phyloP scores from a whole-genome alignment of 2,329 filamentous ascomycete genomes.

The Penicillium sp. region DNA sequence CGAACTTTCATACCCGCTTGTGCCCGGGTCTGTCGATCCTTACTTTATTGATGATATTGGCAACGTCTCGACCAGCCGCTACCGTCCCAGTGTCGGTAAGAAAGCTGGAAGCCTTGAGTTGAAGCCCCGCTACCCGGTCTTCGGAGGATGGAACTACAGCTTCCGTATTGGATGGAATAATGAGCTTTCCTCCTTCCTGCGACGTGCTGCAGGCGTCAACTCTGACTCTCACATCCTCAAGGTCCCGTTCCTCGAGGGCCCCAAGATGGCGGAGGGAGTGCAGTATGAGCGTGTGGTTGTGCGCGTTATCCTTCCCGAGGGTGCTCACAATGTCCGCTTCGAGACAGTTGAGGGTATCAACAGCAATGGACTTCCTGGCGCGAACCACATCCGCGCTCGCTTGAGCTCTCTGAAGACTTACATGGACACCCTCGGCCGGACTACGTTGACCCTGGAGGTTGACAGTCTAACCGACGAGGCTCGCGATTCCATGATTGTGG shows the following conservation, averaged over 20 bases:
- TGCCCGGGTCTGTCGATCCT: conserved; percentile 73
- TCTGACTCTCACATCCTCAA: conserved; percentile 77
- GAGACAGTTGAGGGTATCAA: conserved; percentile 72
- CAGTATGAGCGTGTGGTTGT: conserved; percentile 79
- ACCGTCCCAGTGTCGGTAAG: conserved; percentile 53
- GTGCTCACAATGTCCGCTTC: conserved; percentile 58
- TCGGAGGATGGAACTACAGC: conserved; percentile 96
- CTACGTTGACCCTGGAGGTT: conserved; percentile 72
- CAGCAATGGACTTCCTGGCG: conserved; percentile 65
- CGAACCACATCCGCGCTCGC: conserved; percentile 50
- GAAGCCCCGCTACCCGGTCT: conserved; percentile 92
- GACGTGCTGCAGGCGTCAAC: conserved; percentile 51
- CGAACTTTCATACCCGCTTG: conserved; percentile 75
- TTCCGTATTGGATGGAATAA: conserved; percentile 97
- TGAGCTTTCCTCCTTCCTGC: conserved; percentile 71
- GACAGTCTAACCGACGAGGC: conserved; percentile 88
- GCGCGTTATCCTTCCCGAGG: conserved; percentile 84
- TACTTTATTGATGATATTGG: conserved; percentile 97
- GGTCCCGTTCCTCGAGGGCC: conserved; percentile 89
- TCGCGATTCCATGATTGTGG: conserved; percentile 74
- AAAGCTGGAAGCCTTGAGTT: conserved; percentile 70
- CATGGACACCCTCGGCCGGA: conserved; percentile 88
- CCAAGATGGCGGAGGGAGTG: conserved; percentile 77
- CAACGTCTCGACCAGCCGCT: conserved; percentile 91
- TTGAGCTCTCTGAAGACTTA: conserved; percentile 75